Base-by-base conservation (phyloP, 2,329 filamentous ascomycete genomes). In the Sclerotiophoma versabilis region DNA sequence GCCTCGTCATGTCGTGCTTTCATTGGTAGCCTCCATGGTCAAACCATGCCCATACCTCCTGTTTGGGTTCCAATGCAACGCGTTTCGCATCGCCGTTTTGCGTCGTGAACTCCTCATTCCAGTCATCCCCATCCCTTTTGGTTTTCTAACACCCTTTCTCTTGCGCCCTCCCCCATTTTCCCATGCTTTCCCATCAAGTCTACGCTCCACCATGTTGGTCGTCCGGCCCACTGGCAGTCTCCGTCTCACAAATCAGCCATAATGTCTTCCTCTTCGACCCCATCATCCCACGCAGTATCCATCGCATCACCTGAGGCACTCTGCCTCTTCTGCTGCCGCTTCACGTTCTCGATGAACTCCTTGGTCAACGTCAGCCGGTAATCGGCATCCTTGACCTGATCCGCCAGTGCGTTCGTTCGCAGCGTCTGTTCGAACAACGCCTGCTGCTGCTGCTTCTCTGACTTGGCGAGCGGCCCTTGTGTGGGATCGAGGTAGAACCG, bases 301-400 rank as follows among this genome's bases (percentile, higher is more conserved):
- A 75, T 76, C 2, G 65, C 64, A 11, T 76, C 73, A 8, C 66
- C 63, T 14, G 53, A 47, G 7, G 65, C 65, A n/a, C 68, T 70
- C 26, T 66, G 63, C 46, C 76, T 75, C 71, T 77, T 77, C 63
- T 76, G 80, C 55, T 75, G 60, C 57, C 77, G 83, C 64, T 79
- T 81, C 45, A 81, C 54, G 44, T 77, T 77, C 36, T 85, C 82
- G 26, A 86, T 75, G 62, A 84, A 85, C 66, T 88, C 85, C 62
- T 81, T 83, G 49, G 79, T 83, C 34, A 88, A 69, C 34, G 81
- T 82, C 43, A 88, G 66, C 15, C 80, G 81, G 47, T 80, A 77
- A 58, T 87, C 84, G 14, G 80, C 81, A 54, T 83, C 79, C 59
- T 79, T 78, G 37, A 86, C 76, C 60, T 81, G 79, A 19, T 77